A percentile compares a stretch with the other conserved stretches of the same genome.
phyloP scores from a whole-genome alignment of 1,284 basidiomycete species.

The Cryptococcus maquisensis region DNA sequence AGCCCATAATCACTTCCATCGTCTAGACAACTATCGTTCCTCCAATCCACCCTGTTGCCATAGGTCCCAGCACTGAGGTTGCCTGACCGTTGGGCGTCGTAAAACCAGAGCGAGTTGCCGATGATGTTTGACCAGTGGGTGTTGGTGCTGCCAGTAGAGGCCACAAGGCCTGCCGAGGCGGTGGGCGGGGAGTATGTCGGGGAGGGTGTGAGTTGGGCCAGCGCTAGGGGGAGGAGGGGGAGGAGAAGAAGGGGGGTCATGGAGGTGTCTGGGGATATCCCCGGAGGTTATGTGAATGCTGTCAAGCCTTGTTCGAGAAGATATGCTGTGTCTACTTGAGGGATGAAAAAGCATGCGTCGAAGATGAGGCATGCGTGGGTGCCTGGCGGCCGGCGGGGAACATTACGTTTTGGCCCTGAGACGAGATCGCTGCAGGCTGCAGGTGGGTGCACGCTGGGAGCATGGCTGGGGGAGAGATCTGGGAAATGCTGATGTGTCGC shows the following conservation, averaged over 20 bases:
- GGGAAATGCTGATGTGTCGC: too few relatives aligned
- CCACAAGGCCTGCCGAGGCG: slow-evolving; percentile 55
- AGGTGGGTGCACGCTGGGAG: neutral
- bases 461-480: neutral
- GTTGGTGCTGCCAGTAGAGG: slow-evolving; percentile 59
- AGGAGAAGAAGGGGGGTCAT: neutral
- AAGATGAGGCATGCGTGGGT: neutral
- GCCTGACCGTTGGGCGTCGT: slow-evolving; percentile 84
- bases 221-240: neutral
- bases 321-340: neutral
- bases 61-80: slow-evolving; percentile 55
- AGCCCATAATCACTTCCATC: slow-evolving; percentile 72
- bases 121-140: slow-evolving; percentile 74
- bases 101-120: slow-evolving; percentile 79
- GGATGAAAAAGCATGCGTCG: neutral
- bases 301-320: neutral
- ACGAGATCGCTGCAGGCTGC: neutral
- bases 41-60: slow-evolving; percentile 74
- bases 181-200: slow-evolving; percentile 53
- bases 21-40: slow-evolving; percentile 69
- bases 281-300: neutral
- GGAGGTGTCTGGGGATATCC: neutral
- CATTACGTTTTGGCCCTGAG: neutral
- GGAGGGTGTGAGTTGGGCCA: slow-evolving; percentile 37
- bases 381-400: neutral